Base-by-base conservation (phyloP, 164 flowering plant genomes). In the Magnolia sinica region DNA sequence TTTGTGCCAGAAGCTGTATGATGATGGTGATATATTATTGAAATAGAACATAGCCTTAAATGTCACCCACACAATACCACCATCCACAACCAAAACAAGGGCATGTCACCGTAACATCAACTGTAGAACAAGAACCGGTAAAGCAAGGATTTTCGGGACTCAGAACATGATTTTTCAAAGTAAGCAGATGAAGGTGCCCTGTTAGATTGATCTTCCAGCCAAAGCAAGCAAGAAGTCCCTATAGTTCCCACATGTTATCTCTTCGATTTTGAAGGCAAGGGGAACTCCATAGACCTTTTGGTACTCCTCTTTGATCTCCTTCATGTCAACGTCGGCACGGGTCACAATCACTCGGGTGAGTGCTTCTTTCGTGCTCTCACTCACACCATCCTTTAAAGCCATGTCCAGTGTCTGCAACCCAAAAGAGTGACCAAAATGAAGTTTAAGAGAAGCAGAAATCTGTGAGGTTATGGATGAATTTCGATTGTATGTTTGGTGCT, bases 181-280 rank as follows among this genome's bases (percentile, higher is more conserved):
- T 11, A 11, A 1, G 61, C 18, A 16, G 13, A 11, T 55, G 61
- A 11, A 55, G 61, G 13, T 55, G 61, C 61, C 61, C 13, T 55
- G 61, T 55, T 10, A 55, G 9, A 13, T 55, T 8, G 61, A 55
- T 51, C 73, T 86, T 55, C 86, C 87, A 58, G 87, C 20, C 84
- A 92, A 82, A 19, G 91, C 74, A 50, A 91, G 87, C 88, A 94
- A 78, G 83, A 92, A 87, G 23, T 91, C 91, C 83, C 84, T 91
- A 74, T 84, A 92, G 84, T 85, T 89, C 37, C 97, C 98, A 50
- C 79, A 76, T 65, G 86, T 82, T 7, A 59, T 79, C 2, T 83
- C 87, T 49, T 82, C 87, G 49, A 94, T 87, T 79, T 85, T 89
- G 70, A 82, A n/a, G 5, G 82, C 31, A 31, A 92, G 76, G 50